phyloP scores from a whole-genome alignment of 345 rosid species.

The Gossypium herbaceum region DNA sequence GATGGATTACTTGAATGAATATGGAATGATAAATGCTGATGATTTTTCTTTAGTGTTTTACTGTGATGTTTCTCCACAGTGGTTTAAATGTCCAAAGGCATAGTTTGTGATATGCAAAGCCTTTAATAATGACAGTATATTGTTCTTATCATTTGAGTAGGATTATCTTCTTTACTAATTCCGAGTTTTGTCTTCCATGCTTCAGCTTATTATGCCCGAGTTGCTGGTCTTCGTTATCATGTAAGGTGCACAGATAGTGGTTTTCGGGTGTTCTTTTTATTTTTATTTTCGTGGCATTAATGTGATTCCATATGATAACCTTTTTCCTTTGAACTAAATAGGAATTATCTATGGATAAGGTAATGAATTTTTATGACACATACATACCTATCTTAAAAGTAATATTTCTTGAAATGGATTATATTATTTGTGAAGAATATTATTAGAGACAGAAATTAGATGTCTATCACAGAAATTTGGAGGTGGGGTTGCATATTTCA shows the following conservation, averaged over 20 bases:
- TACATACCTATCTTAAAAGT: background rate
- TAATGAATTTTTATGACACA: background rate
- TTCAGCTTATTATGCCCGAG: slow-evolving; percentile 88
- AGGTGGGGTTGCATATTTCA: background rate
- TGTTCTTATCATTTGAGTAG: background rate
- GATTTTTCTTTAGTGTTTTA: background rate
- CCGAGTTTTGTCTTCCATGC: slow-evolving; percentile 19
- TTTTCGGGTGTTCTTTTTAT: slow-evolving; percentile 51
- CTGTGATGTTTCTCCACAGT: too few species aligned
- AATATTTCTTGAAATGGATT: background rate
- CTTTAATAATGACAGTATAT: background rate
- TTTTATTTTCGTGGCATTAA: background rate
- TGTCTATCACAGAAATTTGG: background rate
- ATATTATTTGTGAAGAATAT: background rate
- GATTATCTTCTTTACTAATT: slow-evolving; percentile 9
- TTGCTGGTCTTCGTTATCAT: slow-evolving; percentile 77
- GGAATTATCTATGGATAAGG: background rate
- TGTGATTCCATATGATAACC: background rate
- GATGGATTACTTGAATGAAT: slow-evolving; percentile 94
- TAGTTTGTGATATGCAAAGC: background rate
- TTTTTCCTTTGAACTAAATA: background rate
- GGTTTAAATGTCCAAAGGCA: too few species aligned
- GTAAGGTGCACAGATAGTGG: slow-evolving; percentile 53
- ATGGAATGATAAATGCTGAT: slow-evolving; percentile 45
- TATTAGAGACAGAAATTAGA: background rate